Base-by-base conservation (phyloP, 2,329 filamentous ascomycete genomes). In the Cyphellophora attinorum region DNA sequence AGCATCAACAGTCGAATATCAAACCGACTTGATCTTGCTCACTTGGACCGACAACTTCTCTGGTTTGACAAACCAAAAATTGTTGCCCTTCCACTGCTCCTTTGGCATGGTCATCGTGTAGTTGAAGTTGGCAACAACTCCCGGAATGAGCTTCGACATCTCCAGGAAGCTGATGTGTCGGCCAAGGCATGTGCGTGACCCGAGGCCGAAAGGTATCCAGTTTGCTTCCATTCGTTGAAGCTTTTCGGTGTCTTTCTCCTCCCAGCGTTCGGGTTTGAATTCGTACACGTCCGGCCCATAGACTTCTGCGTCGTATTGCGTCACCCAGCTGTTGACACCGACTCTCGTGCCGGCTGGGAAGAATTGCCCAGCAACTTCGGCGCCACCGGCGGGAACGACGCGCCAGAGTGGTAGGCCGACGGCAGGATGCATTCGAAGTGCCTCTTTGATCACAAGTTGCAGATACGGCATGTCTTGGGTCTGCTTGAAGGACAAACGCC, bases 401-500 rank as follows among this genome's bases (percentile, higher is more conserved):
- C 70, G 59, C 47, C 65, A 64, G n/a, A 73, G 50, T 3, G 67
- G 62, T 8, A 72, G 50, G 3, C 65, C 68, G 0, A 61, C 60
- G 0, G 67, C 62, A 1, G 69, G 59, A 32, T 70, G 64, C 13
- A 74, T 51, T 11, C 72, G 61, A 12, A 74, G 49, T 0, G 65
- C 63, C 46, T 74, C 70, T 33, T 71, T 70, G 25, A 74, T 63
- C 3, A 66, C 61, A 1, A 68, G 69, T 39, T 73, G 62, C 11
- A 74, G 55, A 40, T 86, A 89, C 0, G 74, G 73, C 5, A 91
- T 67, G 37, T 72, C 72, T 54, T 73, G 46, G 23, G 68, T 70
- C 56, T 86, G 80, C 16, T 72, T 55, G 72, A 79, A 88, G 1
- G 77, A 39, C 8, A 49, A 35, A 2, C 35, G 35, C 0, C 65